Base-by-base conservation (phyloP, 306 rosid species). In the Lathyrus oleraceus region DNA sequence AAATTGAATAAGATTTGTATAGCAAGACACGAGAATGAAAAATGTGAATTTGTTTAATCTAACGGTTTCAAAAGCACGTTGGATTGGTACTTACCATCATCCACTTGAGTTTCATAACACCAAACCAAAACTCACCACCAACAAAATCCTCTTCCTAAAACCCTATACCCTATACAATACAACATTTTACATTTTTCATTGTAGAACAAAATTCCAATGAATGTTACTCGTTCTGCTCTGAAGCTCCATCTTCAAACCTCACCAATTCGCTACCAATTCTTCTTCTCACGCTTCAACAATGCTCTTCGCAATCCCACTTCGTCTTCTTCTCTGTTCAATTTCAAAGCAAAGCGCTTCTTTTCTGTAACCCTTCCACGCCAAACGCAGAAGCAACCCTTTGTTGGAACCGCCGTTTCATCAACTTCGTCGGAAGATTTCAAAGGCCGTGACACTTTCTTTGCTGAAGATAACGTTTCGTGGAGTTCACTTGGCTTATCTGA, bases 381-480 rank as follows among this genome's bases (percentile, higher is more conserved):
- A 13, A 38, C 76, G 10, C 86, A 74, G 54, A 40, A 67, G 52
- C 72, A 81, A 56, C 35, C 82, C 11, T 81, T 81, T 65, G 84
- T 54, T 67, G 86, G 57, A 3, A 81, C 70, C 5, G 65, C 77
- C 2, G 38, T 14, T 57, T 69, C 74, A 6, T 72, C 73, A 8
- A 42, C 5, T 0, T 40, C 85, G 10, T 60, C 60, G 6, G 72
- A 72, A 65, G 81, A 71, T 38, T 76, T 75, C 19, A 85, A 73
- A 3, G 88, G 87, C 25, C 76, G 75, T 58, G 96, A 94, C 54
- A 87, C 95, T 32, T 94, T 94, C 65, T 88, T 76, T 56, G 84
- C 95, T 7, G 89, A 85, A 20, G 97, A 90, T 23, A 74, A 74
- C 72, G 91, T 94, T 85, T 81, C 83, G 9, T 90, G 98, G 98